These are phyloP conservation scores for Zea luxurians DNA, from an alignment of 176 grass and related monocot genomes.

Conservation along the genomic window DNA sequence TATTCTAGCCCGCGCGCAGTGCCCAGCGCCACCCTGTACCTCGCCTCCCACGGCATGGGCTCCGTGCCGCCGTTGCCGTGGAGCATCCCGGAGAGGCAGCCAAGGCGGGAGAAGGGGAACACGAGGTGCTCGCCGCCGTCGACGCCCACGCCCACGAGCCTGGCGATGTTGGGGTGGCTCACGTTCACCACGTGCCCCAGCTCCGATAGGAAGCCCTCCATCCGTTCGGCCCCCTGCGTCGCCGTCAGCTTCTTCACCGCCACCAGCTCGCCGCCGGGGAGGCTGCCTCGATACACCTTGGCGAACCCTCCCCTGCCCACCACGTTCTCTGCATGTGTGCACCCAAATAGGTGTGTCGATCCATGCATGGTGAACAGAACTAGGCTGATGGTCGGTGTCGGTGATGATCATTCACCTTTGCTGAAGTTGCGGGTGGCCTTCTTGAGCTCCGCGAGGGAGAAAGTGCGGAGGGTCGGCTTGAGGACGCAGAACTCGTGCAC, in stretches of 20 bases:
- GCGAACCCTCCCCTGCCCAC: slow-evolving; percentile 71
- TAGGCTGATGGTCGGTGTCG: neutral
- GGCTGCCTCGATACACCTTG: slow-evolving; percentile 63
- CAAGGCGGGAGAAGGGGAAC: slow-evolving; percentile 60
- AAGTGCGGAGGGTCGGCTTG: slow-evolving; percentile 41
- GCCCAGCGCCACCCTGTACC: slow-evolving; percentile 58
- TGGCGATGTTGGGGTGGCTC: slow-evolving; percentile 71
- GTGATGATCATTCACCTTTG: slow-evolving; percentile 19
- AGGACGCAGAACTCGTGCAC: slow-evolving; percentile 29
- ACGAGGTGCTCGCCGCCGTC: slow-evolving; percentile 86
- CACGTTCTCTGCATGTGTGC: slow-evolving; percentile 26
- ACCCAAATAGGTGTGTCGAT: no score
- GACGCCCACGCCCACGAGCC: slow-evolving; percentile 61
- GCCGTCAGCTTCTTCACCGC: slow-evolving; percentile 66
- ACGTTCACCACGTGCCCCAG: slow-evolving; percentile 66
- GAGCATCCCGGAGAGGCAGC: slow-evolving; percentile 66
- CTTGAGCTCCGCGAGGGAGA: slow-evolving; percentile 58
- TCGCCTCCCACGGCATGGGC: slow-evolving; percentile 54
- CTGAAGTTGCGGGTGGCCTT: slow-evolving; percentile 65
- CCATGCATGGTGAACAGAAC: no score
- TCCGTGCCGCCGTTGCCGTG: slow-evolving; percentile 34
- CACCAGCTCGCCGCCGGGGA: slow-evolving; percentile 58
- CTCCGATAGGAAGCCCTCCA: slow-evolving; percentile 73
- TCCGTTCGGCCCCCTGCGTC: slow-evolving; percentile 21
- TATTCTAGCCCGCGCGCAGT: slow-evolving; percentile 68